phyloP scores from a whole-genome alignment of 1,284 basidiomycete species.

The Prillingera fragicola region DNA sequence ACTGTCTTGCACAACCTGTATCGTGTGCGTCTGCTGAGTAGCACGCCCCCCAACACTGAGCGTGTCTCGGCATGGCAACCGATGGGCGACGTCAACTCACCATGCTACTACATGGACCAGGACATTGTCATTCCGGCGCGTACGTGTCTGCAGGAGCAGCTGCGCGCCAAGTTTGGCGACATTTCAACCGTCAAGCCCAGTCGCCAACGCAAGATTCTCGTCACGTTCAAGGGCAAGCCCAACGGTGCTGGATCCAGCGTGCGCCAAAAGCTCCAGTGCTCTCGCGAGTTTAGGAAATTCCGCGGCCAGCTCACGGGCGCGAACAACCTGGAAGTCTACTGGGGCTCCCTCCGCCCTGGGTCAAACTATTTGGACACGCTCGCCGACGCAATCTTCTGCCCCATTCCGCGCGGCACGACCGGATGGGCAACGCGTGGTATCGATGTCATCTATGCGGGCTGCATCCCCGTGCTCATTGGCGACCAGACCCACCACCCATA shows the following conservation, averaged over 20 bases:
- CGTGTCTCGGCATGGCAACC: conserved; percentile 20
- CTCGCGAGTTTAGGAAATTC: conserved; percentile 8
- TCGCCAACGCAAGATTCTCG: conserved; percentile 17
- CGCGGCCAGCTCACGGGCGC: conserved; percentile 6
- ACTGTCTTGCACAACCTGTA: conserved; percentile 19
- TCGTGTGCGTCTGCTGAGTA: conserved; percentile 10
- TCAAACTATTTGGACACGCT: conserved; percentile 37
- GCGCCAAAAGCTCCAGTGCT: conserved; percentile 25
- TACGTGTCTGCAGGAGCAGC: conserved; percentile 26
- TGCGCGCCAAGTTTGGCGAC: conserved; percentile 20
- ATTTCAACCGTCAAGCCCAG: conserved; percentile 17
- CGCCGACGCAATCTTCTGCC: conserved; percentile 43
- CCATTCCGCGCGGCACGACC: conserved; percentile 39
- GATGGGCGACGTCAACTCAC: conserved; percentile 33
- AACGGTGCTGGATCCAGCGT: conserved; percentile 21
- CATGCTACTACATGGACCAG: conserved; percentile 29
- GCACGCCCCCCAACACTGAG: conserved; percentile 1
- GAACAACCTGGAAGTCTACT: conserved; percentile 21
- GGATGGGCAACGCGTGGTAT: conserved; percentile 41
- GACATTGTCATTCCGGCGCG: conserved; percentile 34
- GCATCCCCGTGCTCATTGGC: conserved; percentile 46
- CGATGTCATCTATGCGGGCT: conserved; percentile 47
- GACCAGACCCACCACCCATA: conserved; percentile 42
- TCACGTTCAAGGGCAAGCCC: conserved; percentile 27
- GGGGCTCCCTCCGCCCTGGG: conserved; percentile 12